Percentiles rank a stretch among this genome's conserved stretches.
These are phyloP conservation scores for Lignosus rhinocerotis DNA, from an alignment of 1,284 basidiomycete genomes.

Conservation along the genomic window DNA sequence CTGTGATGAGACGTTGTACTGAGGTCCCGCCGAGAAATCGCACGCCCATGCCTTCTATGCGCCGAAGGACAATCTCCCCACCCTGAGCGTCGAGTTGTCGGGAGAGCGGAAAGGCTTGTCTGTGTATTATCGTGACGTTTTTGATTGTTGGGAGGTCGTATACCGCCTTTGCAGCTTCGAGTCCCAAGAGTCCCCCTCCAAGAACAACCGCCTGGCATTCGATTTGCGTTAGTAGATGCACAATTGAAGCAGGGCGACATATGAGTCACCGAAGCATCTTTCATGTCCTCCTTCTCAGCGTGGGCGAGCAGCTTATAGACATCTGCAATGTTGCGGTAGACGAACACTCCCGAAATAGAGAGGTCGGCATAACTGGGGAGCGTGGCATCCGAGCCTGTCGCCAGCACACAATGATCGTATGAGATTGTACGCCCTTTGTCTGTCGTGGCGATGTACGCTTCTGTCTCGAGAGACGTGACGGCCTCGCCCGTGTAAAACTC, in stretches of 20 bases:
- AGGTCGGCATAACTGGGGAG: constrained; percentile 63
- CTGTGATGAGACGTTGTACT: constrained; percentile 42
- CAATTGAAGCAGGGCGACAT: not conserved
- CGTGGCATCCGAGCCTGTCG: constrained; percentile 70
- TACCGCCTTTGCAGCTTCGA: constrained; percentile 76
- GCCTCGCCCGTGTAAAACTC: constrained; percentile 55
- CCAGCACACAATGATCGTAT: constrained; percentile 68
- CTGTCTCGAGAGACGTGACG: constrained; percentile 50
- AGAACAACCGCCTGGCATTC: constrained; percentile 51
- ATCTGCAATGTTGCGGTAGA: constrained; percentile 74
- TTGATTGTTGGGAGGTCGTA: constrained; percentile 55
- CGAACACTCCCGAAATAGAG: constrained; percentile 58
- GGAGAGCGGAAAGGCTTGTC: constrained; percentile 63
- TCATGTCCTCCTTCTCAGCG: constrained; percentile 45
- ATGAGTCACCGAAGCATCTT: constrained; percentile 25
- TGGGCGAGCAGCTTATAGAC: constrained; percentile 63
- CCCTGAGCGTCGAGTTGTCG: constrained; percentile 73
- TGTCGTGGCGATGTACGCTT: constrained; percentile 46
- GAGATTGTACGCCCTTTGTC: constrained; percentile 48
- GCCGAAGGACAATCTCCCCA: constrained; percentile 67
- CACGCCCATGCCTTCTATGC: constrained; percentile 69
- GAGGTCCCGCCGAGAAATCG: constrained; percentile 56
- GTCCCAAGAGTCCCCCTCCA: constrained; percentile 73
- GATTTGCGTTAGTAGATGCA: not conserved
- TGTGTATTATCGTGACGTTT: constrained; percentile 57